A percentile compares a stretch with the other conserved stretches of the same genome.
Evolutionary conservation across 225 moss, liverwort and hornwort genomes (phyloP).

Genomic region (Thuidium tamariscinum): DNA sequence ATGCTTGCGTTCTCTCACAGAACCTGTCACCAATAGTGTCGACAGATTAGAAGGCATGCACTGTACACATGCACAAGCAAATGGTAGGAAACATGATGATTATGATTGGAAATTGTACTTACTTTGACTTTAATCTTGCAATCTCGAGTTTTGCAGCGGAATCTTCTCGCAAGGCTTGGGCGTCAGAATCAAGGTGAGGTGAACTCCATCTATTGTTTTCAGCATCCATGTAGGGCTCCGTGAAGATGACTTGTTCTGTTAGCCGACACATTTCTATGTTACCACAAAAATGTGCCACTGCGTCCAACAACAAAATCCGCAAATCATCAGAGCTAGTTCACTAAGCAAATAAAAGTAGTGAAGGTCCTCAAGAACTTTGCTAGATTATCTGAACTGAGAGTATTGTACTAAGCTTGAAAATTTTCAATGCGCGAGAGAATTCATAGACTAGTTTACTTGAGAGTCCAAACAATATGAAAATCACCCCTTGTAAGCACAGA

Average conservation of each 20-base stretch:
- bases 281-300: conserved; percentile 56
- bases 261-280: conserved; percentile 94
- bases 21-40: conserved; percentile 28
- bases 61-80: not conserved
- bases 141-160: conserved; percentile 56
- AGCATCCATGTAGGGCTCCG: conserved; percentile 84
- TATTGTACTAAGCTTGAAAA: not conserved
- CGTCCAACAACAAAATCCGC: conserved; percentile 2
- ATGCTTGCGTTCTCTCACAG: conserved; percentile 62
- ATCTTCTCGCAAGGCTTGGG: conserved; percentile 57
- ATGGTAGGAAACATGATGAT: not conserved
- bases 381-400: not conserved
- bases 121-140: conserved; percentile 64
- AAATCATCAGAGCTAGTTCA: not conserved
- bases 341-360: not conserved
- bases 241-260: conserved; percentile 89
- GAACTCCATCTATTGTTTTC: conserved; percentile 83
- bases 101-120: not conserved
- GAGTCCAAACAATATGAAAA: not conserved
- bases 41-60: not conserved
- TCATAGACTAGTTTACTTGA: not conserved
- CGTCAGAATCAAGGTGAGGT: conserved; percentile 72
- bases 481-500: not conserved
- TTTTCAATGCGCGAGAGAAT: not conserved
- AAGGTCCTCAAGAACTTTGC: not conserved